Percentiles rank a stretch among this genome's conserved stretches.
Conservation (phyloP, 352 stramenopile species). For the Globisporangium camurandrum region DNA sequence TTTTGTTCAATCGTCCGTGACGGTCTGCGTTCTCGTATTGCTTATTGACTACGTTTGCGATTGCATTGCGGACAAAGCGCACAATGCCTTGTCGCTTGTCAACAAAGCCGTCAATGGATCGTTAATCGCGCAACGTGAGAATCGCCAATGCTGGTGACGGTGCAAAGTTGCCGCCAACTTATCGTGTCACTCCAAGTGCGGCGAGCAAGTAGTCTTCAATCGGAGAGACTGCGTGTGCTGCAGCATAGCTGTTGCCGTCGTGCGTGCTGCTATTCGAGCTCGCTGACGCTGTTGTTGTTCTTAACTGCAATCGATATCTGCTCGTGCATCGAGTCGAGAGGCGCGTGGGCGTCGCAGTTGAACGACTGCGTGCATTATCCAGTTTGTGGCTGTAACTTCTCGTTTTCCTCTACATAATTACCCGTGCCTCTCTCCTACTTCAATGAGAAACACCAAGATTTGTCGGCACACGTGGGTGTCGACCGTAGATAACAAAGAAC, state of each 20-base stretch:
- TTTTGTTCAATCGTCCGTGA: conserved; percentile 35
- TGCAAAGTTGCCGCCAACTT: not conserved
- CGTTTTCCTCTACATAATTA: no score
- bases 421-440: not conserved
- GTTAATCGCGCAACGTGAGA: not conserved
- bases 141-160: not conserved
- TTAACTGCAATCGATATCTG: no score
- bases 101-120: not conserved
- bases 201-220: no score
- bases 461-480: not conserved
- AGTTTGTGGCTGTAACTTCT: no score
- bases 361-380: no score
- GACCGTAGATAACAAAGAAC: not conserved
- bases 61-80: conserved; percentile 13
- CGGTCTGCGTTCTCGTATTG: conserved; percentile 7
- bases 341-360: no score
- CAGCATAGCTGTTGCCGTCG: no score
- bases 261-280: no score
- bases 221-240: no score
- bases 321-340: not conserved
- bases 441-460: not conserved
- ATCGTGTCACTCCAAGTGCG: no score
- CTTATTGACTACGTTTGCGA: conserved; percentile 2
- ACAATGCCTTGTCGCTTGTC: not conserved
- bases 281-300: no score